phyloP scores from a whole-genome alignment of 2,329 filamentous ascomycete genomes.

The Neofusicoccum ribis region DNA sequence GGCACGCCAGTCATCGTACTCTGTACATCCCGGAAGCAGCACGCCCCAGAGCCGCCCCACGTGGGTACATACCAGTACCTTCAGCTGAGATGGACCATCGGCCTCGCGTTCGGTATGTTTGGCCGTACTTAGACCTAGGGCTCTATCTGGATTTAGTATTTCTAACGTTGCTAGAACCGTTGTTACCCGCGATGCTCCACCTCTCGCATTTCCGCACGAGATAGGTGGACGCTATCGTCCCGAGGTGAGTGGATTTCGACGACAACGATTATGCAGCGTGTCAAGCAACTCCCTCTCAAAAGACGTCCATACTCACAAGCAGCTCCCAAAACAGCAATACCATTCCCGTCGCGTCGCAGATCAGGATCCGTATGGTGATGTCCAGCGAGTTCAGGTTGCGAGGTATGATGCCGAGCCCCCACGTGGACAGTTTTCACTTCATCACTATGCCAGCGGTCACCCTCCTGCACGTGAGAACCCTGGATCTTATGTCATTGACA shows the following conservation, averaged over 20 bases:
- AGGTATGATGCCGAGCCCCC: slow-evolving; percentile 1
- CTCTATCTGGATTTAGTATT: not conserved
- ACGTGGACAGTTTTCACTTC: not conserved
- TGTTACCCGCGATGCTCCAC: not conserved
- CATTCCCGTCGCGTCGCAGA: not conserved
- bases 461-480: not conserved
- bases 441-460: not conserved
- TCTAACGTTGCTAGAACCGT: not conserved
- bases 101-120: not conserved
- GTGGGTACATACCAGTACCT: not conserved
- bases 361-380: not conserved
- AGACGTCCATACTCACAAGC: not conserved
- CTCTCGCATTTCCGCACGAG: not conserved
- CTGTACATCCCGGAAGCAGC: not conserved
- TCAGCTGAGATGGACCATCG: not conserved
- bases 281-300: not conserved
- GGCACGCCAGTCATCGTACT: not conserved
- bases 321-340: not conserved
- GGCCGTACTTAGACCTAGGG: not conserved
- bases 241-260: not conserved
- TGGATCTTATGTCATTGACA: not conserved
- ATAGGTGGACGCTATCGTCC: not conserved
- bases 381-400: not conserved
- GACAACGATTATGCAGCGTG: not conserved
- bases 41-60: not conserved